Base-by-base conservation (phyloP, 2,329 filamentous ascomycete species). In the Trichoderma gracile region DNA sequence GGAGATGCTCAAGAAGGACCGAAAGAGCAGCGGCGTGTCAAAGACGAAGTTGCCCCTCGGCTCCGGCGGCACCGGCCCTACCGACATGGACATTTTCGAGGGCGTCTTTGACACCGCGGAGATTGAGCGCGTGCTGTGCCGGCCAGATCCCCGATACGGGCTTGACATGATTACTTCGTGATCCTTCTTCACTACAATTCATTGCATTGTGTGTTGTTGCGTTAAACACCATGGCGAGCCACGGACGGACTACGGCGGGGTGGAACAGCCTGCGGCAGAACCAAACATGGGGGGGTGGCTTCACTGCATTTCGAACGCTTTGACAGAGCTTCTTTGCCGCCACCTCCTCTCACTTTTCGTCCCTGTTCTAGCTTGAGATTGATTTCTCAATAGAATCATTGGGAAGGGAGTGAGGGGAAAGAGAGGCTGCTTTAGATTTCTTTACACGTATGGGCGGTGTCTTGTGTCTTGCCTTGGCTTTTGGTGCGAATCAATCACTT, bases 71-170 rank as follows among this genome's bases (percentile, higher is more conserved):
- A 73, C 73, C 14, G 73, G 68, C 67, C 77, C 33, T 59, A 77
- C 71, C 33, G 85, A 87, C 73, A 78, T 81, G 63, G 77, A 81
- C 25, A 82, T 86, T 61, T 88, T 87, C 67, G 74, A 78, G 64
- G 75, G 78, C 14, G 79, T 85, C 47, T 88, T 88, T 68, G 77
- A 80, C 66, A 69, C 75, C 38, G 73, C 71, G 6, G 83, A 85
- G 73, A 80, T 87, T 66, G 77, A 81, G 63, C 75, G 79, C 59
- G 78, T 84, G 25, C 74, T 84, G 64, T 79, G 77, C 59, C 78
- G 80, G 65, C 82, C 81, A 17, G 84, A 87, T 66, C 83, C 83
- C 30, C 79, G 84, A 65, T 86, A 83, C 68, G 81, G 78, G 19
- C 76, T 86, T 49, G 79, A 79, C 59, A 85, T 83, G 76, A 78